Percentiles rank a stretch among this genome's conserved stretches.
Evolutionary conservation across 192 early-diverging fungal species (phyloP).

Genomic region (Linnemannia zychae): DNA sequence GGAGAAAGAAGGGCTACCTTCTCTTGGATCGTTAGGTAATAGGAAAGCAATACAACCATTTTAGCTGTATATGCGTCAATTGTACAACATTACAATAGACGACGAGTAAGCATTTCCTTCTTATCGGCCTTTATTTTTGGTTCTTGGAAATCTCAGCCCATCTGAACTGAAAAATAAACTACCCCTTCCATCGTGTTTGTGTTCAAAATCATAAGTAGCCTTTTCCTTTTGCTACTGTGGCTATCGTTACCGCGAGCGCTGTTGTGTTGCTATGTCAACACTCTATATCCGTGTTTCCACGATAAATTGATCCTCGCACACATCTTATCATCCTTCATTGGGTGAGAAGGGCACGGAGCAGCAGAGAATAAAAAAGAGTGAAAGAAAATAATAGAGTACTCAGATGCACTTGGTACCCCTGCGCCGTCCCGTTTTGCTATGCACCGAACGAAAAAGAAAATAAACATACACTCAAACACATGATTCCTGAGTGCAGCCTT

Average conservation of each 20-base stretch:
- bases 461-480: background rate
- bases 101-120: no score
- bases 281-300: background rate
- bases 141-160: no score
- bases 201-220: no score
- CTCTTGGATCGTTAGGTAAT: background rate
- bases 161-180: no score
- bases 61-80: background rate
- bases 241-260: background rate
- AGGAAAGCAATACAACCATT: no score
- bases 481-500: background rate
- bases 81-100: no score
- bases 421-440: background rate
- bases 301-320: background rate
- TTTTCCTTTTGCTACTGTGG: no score
- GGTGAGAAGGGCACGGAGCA: no score
- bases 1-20: no score
- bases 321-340: background rate
- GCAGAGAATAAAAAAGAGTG: no score
- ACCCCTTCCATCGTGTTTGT: no score
- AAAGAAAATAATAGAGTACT: background rate
- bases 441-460: background rate
- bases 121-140: no score
- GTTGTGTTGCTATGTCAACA: background rate
- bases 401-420: background rate